These are phyloP conservation scores for Colletotrichum cuscutae DNA, from an alignment of 2,329 filamentous ascomycete species.

Conservation along the genomic window DNA sequence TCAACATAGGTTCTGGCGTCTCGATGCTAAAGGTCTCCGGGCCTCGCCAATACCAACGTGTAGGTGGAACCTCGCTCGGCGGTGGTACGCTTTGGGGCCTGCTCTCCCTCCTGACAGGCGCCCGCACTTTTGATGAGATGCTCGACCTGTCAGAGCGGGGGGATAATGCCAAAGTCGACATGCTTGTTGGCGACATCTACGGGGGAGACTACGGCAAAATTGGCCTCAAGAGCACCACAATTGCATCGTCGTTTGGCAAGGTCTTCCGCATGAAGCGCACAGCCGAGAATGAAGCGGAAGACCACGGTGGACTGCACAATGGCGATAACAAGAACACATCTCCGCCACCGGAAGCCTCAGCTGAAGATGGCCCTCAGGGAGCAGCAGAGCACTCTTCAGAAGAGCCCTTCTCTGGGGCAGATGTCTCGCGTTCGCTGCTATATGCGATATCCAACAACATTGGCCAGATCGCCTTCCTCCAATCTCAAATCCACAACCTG, in stretches of 20 bases:
- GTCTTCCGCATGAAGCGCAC: conserved; percentile 93
- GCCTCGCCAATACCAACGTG: conserved; percentile 85
- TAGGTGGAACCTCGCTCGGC: conserved; percentile 93
- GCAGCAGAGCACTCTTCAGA: conserved; percentile 40
- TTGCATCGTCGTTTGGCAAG: conserved; percentile 96
- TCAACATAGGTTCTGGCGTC: conserved; percentile 98
- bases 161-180: conserved; percentile 93
- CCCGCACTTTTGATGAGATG: conserved; percentile 97
- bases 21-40: conserved; percentile 97
- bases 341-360: conserved; percentile 30
- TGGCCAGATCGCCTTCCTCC: conserved; percentile 96
- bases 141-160: conserved; percentile 88
- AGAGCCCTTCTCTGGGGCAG: conserved; percentile 76
- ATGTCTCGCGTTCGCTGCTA: conserved; percentile 89
- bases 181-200: conserved; percentile 98
- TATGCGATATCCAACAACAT: conserved; percentile 99
- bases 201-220: conserved; percentile 97
- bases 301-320: conserved; percentile 68
- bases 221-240: conserved; percentile 93
- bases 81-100: conserved; percentile 98
- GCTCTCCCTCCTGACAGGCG: conserved; percentile 90
- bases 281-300: conserved; percentile 82
- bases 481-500: conserved; percentile 92
- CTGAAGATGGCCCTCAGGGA: conserved; percentile 8
- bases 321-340: conserved; percentile 53